Evolutionary conservation across 2,329 filamentous ascomycete species (phyloP), one percentile per base, ranked within the genome.

Genomic region (Aureobasidium vineae): DNA sequence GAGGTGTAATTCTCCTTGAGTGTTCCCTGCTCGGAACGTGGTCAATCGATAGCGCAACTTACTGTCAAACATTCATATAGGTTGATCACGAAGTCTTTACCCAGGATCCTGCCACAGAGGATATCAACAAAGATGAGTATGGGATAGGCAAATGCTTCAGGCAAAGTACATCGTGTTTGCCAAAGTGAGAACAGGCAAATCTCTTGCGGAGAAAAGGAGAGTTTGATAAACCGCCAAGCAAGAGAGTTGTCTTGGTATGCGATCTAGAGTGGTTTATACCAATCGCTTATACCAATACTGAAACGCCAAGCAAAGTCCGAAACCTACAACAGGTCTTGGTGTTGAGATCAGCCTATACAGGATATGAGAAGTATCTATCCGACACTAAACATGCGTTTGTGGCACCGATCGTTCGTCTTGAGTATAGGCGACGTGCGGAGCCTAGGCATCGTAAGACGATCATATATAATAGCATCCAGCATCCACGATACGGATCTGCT

Each of bases 261-360:
- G n/a, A 0, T 38, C 33, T 40, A 40, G 33, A 56, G n/a, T 2
- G 13, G 13, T 7, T 15, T 31, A 16, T 28, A 60, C n/a, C 26
- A 40, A 33, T 60, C 56, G 56, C 56, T 45, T 60, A 40, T 21
- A 36, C 2, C 11, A 1, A 23, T 33, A 10, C 28, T 60, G 56
- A 60, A 60, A 60, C 56, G 56, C 56, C 56, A 60, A 60, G 56
- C 26, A 16, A 5, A 43, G 3, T 33, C 38, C 5, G 40, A 40
- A 47, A 23, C 23, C 47, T 19, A 33, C 33, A 7, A 21, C 31
- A 36, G 6, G 52, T 56, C 56, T 60, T 60, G 41, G 56, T 60
- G 47, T 36, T 7, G 28, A 16, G 13, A 33, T 60, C 47, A 60
- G 56, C 26, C 56, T 60, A 47, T 60, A 60, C n/a, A 41, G 36